phyloP scores from a whole-genome alignment of 352 stramenopile genomes.

The Globisporangium recalcitrans region DNA sequence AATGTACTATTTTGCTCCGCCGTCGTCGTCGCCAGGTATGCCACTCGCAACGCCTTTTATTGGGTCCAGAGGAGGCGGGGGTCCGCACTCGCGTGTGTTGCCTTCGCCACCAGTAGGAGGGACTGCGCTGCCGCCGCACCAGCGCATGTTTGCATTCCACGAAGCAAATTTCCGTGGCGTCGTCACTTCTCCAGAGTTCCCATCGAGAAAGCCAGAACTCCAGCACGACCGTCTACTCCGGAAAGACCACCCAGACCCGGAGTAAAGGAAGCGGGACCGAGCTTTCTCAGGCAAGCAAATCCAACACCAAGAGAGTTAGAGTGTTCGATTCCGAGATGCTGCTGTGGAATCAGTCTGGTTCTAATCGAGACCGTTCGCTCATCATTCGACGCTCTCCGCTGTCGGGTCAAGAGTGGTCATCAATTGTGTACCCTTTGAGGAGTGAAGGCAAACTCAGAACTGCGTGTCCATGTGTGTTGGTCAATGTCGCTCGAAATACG shows the following conservation, averaged over 20 bases:
- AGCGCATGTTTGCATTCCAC: slow-evolving; percentile 10
- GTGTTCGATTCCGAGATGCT: no score
- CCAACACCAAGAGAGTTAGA: no score
- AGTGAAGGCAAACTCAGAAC: no score
- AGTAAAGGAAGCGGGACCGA: neutral
- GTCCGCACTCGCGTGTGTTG: slow-evolving; percentile 7
- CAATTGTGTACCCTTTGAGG: no score
- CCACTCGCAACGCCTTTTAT: slow-evolving; percentile 4
- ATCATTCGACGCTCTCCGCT: no score
- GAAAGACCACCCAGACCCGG: slow-evolving; percentile 1
- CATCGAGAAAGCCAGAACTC: slow-evolving; percentile 1
- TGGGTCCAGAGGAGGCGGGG: neutral
- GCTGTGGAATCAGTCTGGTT: no score
- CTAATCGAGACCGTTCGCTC: no score
- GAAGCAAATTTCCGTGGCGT: slow-evolving; percentile 9
- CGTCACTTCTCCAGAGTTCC: slow-evolving; percentile 8
- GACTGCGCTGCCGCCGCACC: neutral
- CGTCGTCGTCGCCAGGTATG: neutral
- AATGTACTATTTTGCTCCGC: slow-evolving; percentile 43
- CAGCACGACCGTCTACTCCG: neutral
- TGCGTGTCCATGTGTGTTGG: no score
- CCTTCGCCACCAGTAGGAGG: neutral
- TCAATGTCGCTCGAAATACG: no score
- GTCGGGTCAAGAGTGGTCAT: no score
- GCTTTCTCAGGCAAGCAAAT: no score